Evolutionary conservation across 2,329 filamentous ascomycete species (phyloP), one percentile per base, ranked within the genome.

Genomic region (Paracorniculantispora psalliotae): DNA sequence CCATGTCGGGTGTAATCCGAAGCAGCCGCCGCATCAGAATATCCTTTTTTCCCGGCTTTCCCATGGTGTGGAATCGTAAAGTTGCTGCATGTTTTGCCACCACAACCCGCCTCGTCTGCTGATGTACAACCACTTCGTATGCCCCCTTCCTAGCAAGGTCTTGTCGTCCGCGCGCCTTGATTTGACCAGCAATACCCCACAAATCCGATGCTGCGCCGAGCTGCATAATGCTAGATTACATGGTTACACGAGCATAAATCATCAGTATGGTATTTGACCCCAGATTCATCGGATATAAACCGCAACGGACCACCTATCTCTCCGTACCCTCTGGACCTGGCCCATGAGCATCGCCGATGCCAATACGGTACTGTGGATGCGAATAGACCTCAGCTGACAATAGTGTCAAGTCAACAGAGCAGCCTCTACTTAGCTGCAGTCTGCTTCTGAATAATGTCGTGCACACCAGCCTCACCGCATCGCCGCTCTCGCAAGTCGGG

Each of bases 261-360:
- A 26, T 19, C 25, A 41, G 26, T 12, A 54, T 26, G 17, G 28
- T 44, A 46, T 33, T 52, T 39, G 43, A 49, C 54, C 54, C 54
- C 54, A 37, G 54, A 48, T 54, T 39, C 23, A 47, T 54, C 54
- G 54, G 54, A 49, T 57, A 57, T 57, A 49, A 57, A 35, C 43
- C 43, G 44, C 19, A 26, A 46, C 39, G 52, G 26, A 35, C 17
- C 52, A 46, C 28, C 41, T 10, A 46, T 46, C 28, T 5, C 33
- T 43, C 37, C 48, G 48, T 50, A 15, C 37, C 10, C 33, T 12
- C 33, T 37, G 4, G 9, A 19, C 3, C 13, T 19, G 12, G 10
- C 12, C 37, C n/a, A n/a, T 44, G 7, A 23, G 30, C 19, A 7
- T 21, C 48, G 12, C 21, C 48, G 30, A 25, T 26, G 33, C 2